Percentiles rank a stretch among this genome's conserved stretches.
Evolutionary conservation across 2,329 filamentous ascomycete species (phyloP).

Genomic region (Scedosporium apiospermum): DNA sequence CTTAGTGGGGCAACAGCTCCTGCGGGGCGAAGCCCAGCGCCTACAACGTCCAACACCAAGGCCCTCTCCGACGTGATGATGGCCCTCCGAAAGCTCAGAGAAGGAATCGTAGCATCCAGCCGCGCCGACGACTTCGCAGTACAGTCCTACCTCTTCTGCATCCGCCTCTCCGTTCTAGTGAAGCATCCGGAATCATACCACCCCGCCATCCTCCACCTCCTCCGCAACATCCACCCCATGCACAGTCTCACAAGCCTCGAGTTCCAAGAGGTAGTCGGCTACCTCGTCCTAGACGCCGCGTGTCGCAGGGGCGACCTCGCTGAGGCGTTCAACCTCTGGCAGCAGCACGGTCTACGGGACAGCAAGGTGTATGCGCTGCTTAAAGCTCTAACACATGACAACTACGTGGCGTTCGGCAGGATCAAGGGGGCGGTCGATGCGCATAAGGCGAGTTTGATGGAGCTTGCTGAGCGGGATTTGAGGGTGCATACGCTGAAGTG

Average conservation of each 20-base stretch:
- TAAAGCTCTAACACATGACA: constrained; percentile 63
- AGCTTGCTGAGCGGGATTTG: constrained; percentile 69
- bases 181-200: constrained; percentile 83
- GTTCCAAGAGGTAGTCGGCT: constrained; percentile 67
- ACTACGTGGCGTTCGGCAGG: constrained; percentile 72
- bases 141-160: constrained; percentile 86
- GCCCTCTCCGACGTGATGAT: constrained; percentile 67
- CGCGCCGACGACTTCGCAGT: constrained; percentile 73
- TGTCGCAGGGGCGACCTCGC: constrained; percentile 70
- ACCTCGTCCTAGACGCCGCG: constrained; percentile 78
- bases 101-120: constrained; percentile 73
- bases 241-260: constrained; percentile 64
- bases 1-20: background rate
- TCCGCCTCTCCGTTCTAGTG: constrained; percentile 72
- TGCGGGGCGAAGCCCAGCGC: constrained; percentile 1
- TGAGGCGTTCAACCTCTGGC: constrained; percentile 60
- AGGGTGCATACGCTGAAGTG: constrained; percentile 75
- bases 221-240: constrained; percentile 59
- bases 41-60: constrained; percentile 34
- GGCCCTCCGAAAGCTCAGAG: constrained; percentile 83
- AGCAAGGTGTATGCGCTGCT: constrained; percentile 61
- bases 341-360: constrained; percentile 53
- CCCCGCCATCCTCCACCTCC: constrained; percentile 71
- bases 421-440: constrained; percentile 66
- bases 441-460: constrained; percentile 69